A percentile compares a stretch with the other conserved stretches of the same genome.
Evolutionary conservation across 148 eudicot species (phyloP).

Genomic region (Diospyros kaki): DNA sequence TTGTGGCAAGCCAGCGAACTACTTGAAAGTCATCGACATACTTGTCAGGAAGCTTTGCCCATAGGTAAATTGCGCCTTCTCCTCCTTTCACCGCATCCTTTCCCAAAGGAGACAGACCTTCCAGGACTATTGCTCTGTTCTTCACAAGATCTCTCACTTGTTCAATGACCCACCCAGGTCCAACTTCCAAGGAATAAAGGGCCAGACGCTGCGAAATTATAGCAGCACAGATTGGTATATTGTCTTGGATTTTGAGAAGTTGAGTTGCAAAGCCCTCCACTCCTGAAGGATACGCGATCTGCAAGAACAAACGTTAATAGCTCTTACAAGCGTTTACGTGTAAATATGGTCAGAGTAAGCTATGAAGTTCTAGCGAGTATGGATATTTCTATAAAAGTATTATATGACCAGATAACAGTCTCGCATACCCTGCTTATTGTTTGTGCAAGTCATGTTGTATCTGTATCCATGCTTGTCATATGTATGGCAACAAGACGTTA

Average conservation of each 20-base stretch:
- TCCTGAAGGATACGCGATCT: slow-evolving; percentile 87
- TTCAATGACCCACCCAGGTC: slow-evolving; percentile 74
- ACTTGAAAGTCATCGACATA: slow-evolving; percentile 56
- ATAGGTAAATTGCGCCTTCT: slow-evolving; percentile 94
- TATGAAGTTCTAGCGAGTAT: neutral
- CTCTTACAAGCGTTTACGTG: slow-evolving; percentile 1
- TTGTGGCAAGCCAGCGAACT: slow-evolving; percentile 74
- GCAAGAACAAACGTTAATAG: slow-evolving; percentile 16
- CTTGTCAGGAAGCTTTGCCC: slow-evolving; percentile 81
- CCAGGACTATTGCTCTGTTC: slow-evolving; percentile 53
- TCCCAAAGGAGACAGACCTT: slow-evolving; percentile 76
- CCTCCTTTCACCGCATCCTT: slow-evolving; percentile 77
- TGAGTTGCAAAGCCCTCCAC: slow-evolving; percentile 54
- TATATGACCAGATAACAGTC: too few relatives aligned
- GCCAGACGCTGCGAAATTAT: slow-evolving; percentile 80
- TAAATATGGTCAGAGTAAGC: neutral
- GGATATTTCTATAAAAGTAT: too few relatives aligned
- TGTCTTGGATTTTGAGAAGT: slow-evolving; percentile 88
- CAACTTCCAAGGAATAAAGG: slow-evolving; percentile 64
- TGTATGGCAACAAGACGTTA: too few relatives aligned
- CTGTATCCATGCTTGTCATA: too few relatives aligned
- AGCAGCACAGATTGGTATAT: slow-evolving; percentile 94
- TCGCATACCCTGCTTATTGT: too few relatives aligned
- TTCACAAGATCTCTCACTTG: slow-evolving; percentile 64
- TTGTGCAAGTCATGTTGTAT: too few relatives aligned